A percentile compares a stretch with the other conserved stretches of the same genome.
These are phyloP conservation scores for Achaetomium macrosporum DNA, from an alignment of 2,329 filamentous ascomycete species.

Conservation along the genomic window DNA sequence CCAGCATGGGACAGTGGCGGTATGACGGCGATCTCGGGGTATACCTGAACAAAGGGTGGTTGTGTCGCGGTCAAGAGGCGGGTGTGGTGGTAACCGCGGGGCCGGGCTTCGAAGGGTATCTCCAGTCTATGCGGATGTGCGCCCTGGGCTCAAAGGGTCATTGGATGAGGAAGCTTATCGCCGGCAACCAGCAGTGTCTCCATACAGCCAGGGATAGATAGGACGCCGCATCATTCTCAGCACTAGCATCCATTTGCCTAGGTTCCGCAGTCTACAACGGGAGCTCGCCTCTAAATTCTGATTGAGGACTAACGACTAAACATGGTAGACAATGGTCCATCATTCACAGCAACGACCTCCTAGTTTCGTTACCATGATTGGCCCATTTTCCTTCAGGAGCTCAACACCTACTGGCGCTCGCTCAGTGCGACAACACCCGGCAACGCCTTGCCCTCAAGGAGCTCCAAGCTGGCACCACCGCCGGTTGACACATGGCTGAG, in stretches of 20 bases:
- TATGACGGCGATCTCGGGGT: not conserved
- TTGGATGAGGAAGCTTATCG: too few relatives aligned
- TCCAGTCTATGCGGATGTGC: not conserved
- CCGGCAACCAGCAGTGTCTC: too few relatives aligned
- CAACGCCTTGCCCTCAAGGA: slow-evolving; percentile 96
- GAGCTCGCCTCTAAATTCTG: not conserved
- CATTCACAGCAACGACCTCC: slow-evolving; percentile 10
- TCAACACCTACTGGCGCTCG: slow-evolving; percentile 51
- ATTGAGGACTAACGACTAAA: not conserved
- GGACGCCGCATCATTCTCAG: not conserved
- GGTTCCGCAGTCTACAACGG: not conserved
- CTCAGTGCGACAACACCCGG: slow-evolving; percentile 91
- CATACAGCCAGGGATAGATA: not conserved
- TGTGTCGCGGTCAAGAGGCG: not conserved
- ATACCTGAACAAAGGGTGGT: not conserved
- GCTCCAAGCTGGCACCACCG: slow-evolving; percentile 89
- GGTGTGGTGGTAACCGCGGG: not conserved
- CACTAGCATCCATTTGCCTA: not conserved
- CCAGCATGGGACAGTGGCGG: not conserved
- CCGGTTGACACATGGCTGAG: slow-evolving; percentile 97
- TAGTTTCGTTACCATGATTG: slow-evolving; percentile 3
- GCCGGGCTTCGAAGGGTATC: not conserved
- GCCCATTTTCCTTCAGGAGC: not conserved
- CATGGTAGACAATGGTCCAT: not conserved
- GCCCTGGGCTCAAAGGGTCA: too few relatives aligned